Evolutionary conservation across 495 filamentous ascomycete species (phyloP).

Genomic region (Cudoniella acicularis): DNA sequence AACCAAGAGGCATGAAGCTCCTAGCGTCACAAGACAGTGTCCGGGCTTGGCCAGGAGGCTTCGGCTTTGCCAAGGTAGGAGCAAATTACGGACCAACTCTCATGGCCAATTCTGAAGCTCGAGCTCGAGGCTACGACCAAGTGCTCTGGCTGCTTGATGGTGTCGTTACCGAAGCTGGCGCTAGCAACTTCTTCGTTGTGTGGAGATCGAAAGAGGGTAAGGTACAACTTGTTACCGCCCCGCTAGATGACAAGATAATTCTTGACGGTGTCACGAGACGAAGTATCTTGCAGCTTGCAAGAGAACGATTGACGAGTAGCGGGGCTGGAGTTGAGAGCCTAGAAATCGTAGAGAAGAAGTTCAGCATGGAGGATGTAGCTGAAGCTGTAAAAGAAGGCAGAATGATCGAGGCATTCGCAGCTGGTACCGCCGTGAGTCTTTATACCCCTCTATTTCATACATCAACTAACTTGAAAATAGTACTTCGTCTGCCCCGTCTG

Average conservation of each 20-base stretch:
- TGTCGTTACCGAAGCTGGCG: conserved; percentile 86
- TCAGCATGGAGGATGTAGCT: conserved; percentile 74
- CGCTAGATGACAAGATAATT: conserved; percentile 76
- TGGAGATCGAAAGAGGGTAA: conserved; percentile 66
- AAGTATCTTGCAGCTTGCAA: conserved; percentile 71
- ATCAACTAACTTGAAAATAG: conserved; percentile 29
- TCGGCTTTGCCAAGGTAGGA: conserved; percentile 85
- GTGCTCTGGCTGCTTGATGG: conserved; percentile 87
- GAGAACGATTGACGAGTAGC: conserved; percentile 47
- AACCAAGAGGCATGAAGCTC: conserved; percentile 63
- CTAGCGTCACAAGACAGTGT: conserved; percentile 74
- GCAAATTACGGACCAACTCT: conserved; percentile 88
- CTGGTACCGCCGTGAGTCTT: conserved; percentile 74
- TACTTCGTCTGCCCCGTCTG: conserved; percentile 78
- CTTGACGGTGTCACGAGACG: conserved; percentile 79
- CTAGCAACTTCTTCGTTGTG: conserved; percentile 86
- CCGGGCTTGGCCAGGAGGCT: conserved; percentile 89
- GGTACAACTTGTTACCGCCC: conserved; percentile 76
- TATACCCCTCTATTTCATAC: neutral
- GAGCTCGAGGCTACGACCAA: conserved; percentile 70
- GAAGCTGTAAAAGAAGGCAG: conserved; percentile 71
- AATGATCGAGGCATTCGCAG: conserved; percentile 78
- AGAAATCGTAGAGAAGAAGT: conserved; percentile 74
- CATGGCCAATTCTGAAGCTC: conserved; percentile 69
- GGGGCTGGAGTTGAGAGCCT: conserved; percentile 47